A percentile compares a stretch with the other conserved stretches of the same genome.
These are phyloP conservation scores for Miamiensis avidus DNA, from an alignment of 169 alveolate genomes.

Conservation along the genomic window DNA sequence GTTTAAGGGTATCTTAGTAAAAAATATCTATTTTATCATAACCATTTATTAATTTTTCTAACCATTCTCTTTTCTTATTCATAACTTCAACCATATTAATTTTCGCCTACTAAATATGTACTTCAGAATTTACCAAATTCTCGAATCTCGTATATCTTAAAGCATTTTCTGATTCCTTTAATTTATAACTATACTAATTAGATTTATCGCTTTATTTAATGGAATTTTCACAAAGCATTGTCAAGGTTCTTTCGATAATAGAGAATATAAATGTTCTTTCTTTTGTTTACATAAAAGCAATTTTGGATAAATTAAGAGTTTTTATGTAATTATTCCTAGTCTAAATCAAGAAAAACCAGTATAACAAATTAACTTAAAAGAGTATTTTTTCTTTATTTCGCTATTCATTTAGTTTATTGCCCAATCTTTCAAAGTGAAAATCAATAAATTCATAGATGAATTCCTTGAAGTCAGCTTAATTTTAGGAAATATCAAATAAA, in stretches of 20 bases:
- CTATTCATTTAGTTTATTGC: background rate
- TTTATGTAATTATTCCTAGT: constrained; percentile 13
- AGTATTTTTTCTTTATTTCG: background rate
- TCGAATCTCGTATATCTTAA: constrained; percentile 4
- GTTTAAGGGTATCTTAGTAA: background rate
- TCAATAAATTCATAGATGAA: constrained; percentile 6
- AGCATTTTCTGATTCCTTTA: constrained; percentile 7
- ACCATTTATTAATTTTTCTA: constrained; percentile 14
- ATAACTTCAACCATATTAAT: background rate
- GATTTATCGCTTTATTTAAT: constrained; percentile 17
- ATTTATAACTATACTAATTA: constrained; percentile 11
- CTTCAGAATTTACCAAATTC: constrained; percentile 13
- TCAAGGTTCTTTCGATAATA: constrained; percentile 12
- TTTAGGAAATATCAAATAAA: too few species aligned
- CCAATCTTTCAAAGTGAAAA: constrained; percentile 3
- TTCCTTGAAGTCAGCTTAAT: too few species aligned
- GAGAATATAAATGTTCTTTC: background rate
- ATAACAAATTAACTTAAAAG: constrained; percentile 5
- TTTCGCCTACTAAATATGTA: constrained; percentile 1
- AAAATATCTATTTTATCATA: background rate
- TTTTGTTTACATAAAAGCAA: background rate
- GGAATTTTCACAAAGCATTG: constrained; percentile 3
- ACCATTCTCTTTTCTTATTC: background rate
- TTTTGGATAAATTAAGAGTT: constrained; percentile 3
- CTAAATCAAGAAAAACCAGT: constrained; percentile 22